Base-by-base conservation (phyloP, 2,329 filamentous ascomycete genomes). In the Diaporthe caulivora region DNA sequence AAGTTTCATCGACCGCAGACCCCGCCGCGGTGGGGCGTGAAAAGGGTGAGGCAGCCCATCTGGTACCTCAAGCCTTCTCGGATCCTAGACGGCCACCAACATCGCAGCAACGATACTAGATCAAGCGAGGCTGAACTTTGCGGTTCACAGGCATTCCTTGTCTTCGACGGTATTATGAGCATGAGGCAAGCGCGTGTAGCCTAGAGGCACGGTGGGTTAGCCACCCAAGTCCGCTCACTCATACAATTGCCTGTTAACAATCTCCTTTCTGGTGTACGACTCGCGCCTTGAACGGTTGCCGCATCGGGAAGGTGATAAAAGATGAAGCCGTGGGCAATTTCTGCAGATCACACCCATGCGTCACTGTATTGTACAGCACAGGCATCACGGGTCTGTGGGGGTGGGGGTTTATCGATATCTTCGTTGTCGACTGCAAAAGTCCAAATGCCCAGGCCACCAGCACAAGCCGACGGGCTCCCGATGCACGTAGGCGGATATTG, bases 401-500 rank as follows among this genome's bases (percentile, higher is more conserved):
- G 62, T n/a, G 24, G 69, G n/a, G n/a, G n/a, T n/a, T n/a, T 24
- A 40, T 40, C 15, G 31, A 53, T 21, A 53, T 34, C 18, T 37
- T n/a, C 53, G 62, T 31, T 21, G 26, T 31, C 47, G 51, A 53
- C 24, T 31, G 37, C 68, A 31, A 40, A 11, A 64, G 29, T 26
- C 51, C 37, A 54, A 11, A 69, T n/a, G 42, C 40, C 54, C 53
- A 57, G 54, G 62, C 44, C 42, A 54, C 21, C 53, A 47, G 31
- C 29, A 37, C 65, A 40, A 62, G 49, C 21, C 65, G 47, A 26
- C 71, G 53, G 65, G 67, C 67, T 64, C 60, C 73, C 71, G 71
- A 55, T 44, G 62, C 53, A 73, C 73, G 74, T 68, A 73, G 67
- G 71, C 51, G 70, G 55, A 44, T 29, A 62, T 71, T 58, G 49